Conservation (phyloP, 345 rosid genomes). For the Rhizophora mangle region DNA sequence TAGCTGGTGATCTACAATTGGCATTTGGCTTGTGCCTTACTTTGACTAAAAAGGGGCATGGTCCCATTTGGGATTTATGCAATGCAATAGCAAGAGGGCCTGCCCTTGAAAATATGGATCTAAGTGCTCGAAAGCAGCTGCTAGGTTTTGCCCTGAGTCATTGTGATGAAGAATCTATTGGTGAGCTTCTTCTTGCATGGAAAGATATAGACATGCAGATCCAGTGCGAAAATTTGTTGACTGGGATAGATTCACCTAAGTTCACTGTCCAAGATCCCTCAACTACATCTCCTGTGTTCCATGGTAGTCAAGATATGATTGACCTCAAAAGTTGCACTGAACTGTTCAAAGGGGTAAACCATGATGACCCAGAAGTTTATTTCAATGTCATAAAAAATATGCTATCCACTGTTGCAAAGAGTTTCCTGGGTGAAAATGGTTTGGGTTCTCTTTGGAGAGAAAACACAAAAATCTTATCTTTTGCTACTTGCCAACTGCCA, state of each 20-base stretch:
- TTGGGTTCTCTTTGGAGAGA: conserved; percentile 60
- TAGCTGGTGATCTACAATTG: conserved; percentile 92
- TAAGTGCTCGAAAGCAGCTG: conserved; percentile 69
- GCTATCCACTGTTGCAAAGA: conserved; percentile 60
- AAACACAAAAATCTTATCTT: conserved; percentile 70
- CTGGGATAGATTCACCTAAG: conserved; percentile 50
- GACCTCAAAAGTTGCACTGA: conserved; percentile 49
- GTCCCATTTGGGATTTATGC: conserved; percentile 92
- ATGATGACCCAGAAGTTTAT: conserved; percentile 42
- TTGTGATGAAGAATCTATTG: conserved; percentile 88
- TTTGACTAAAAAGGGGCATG: conserved; percentile 87
- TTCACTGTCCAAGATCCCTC: conserved; percentile 38
- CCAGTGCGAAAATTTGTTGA: conserved; percentile 65
- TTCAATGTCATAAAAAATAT: conserved; percentile 42
- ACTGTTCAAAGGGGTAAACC: conserved; percentile 38
- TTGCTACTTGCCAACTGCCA: conserved; percentile 75
- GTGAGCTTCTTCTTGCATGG: conserved; percentile 95
- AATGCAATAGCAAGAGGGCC: conserved; percentile 99
- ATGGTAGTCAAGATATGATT: conserved; percentile 42
- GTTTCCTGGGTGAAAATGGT: conserved; percentile 48
- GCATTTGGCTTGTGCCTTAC: conserved; percentile 90
- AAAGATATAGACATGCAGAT: conserved; percentile 92
- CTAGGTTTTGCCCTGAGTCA: conserved; percentile 91
- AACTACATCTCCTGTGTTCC: conserved; percentile 22
- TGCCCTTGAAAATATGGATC: conserved; percentile 83